phyloP scores from a whole-genome alignment of 208 protist species.

The Crithidia acanthocephali region DNA sequence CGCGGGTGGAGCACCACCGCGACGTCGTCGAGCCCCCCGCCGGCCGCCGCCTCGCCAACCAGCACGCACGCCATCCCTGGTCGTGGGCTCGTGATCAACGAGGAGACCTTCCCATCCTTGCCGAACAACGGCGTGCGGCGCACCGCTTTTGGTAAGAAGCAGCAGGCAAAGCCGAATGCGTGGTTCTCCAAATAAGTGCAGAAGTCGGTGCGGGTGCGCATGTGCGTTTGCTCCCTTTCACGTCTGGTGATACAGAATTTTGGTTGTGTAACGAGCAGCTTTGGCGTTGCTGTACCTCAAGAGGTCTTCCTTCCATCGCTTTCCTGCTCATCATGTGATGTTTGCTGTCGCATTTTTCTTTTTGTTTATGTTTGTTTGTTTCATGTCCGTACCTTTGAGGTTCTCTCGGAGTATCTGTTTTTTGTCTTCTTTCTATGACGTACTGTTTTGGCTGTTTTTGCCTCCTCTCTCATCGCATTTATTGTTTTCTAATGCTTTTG shows the following conservation, averaged over 20 bases:
- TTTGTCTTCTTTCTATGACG: background rate
- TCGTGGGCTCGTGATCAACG: constrained; percentile 37
- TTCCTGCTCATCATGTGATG: background rate
- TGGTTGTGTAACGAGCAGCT: background rate
- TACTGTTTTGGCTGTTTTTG: too few relatives aligned
- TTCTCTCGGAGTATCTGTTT: background rate
- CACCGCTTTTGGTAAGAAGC: constrained; percentile 32
- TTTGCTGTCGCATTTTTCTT: background rate
- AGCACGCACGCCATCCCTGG: constrained; percentile 5
- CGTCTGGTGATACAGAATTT: background rate
- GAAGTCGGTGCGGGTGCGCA: background rate
- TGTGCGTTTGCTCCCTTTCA: background rate
- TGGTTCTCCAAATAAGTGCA: constrained; percentile 43
- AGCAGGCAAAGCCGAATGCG: constrained; percentile 39
- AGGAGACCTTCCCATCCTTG: constrained; percentile 61
- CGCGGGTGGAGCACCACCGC: constrained; percentile 10
- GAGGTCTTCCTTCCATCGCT: background rate
- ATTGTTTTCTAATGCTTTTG: too few relatives aligned
- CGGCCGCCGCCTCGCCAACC: constrained; percentile 8
- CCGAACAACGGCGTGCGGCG: constrained; percentile 31
- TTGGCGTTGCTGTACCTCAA: background rate
- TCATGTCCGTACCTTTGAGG: background rate
- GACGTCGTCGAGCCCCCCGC: constrained; percentile 4
- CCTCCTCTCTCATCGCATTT: too few relatives aligned
- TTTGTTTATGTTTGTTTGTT: background rate